These are phyloP conservation scores for Salix udensis DNA, from an alignment of 345 rosid species.

Conservation along the genomic window DNA sequence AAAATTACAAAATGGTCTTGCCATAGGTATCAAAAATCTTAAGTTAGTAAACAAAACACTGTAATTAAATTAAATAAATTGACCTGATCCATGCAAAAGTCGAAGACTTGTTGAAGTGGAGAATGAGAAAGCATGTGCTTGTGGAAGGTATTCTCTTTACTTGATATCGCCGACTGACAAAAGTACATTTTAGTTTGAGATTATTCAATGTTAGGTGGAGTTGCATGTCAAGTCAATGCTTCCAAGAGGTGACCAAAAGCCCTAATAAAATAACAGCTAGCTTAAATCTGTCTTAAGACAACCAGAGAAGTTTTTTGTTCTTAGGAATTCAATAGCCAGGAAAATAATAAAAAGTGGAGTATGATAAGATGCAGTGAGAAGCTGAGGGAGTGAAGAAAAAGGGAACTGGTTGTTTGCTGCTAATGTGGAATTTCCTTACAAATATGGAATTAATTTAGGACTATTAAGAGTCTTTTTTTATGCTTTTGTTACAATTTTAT, in stretches of 20 bases:
- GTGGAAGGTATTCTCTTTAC: not conserved
- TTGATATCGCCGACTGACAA: not conserved
- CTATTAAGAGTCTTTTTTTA: not conserved
- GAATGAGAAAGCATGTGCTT: not conserved
- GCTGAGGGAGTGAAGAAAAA: no score
- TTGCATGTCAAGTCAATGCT: slow-evolving; percentile 7
- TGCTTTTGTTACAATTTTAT: no score
- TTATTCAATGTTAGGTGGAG: not conserved
- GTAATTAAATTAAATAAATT: not conserved
- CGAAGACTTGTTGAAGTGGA: not conserved
- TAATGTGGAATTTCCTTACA: not conserved
- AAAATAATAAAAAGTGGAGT: no score
- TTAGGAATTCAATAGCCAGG: no score
- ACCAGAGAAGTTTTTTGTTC: no score
- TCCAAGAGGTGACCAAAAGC: not conserved
- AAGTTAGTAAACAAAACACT: not conserved
- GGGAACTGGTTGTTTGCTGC: no score
- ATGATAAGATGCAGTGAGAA: no score
- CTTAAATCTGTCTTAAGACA: no score
- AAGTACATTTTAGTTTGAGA: not conserved
- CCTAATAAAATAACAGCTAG: not conserved
- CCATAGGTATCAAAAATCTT: not conserved
- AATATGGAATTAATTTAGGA: not conserved
- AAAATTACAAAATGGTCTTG: not conserved
- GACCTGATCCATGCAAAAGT: not conserved